Conservation (phyloP, 2,329 filamentous ascomycete species). For the Falciphora oryzae region DNA sequence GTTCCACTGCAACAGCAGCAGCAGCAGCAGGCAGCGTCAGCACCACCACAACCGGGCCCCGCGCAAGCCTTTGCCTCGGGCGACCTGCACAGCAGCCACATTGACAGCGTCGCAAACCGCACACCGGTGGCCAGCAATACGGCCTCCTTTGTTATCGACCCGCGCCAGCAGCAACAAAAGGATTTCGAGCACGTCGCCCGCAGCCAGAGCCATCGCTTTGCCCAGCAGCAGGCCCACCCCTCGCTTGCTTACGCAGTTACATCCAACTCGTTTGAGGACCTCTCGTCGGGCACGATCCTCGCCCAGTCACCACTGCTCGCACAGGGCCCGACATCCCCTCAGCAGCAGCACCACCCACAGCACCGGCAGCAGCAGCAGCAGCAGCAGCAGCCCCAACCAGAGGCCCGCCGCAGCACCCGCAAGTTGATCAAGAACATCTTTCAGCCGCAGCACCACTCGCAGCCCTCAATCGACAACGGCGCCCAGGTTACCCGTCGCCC, state of each 20-base stretch:
- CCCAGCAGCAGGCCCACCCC: slow-evolving; percentile 24
- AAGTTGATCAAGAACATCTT: slow-evolving; percentile 51
- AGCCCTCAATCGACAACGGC: slow-evolving; percentile 34
- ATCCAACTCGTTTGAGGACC: slow-evolving; percentile 37
- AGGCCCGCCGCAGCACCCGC: slow-evolving; percentile 44
- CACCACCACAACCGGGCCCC: slow-evolving; percentile 10
- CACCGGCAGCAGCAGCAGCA: slow-evolving; percentile 13
- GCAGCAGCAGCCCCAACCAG: slow-evolving; percentile 22
- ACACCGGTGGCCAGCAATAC: background rate
- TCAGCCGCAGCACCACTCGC: slow-evolving; percentile 34
- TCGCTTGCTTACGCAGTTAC: slow-evolving; percentile 29
- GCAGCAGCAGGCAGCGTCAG: slow-evolving; percentile 19
- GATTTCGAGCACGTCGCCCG: slow-evolving; percentile 46
- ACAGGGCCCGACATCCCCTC: slow-evolving; percentile 21
- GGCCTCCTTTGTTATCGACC: slow-evolving; percentile 21
- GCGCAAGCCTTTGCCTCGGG: slow-evolving; percentile 11
- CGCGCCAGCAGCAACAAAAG: slow-evolving; percentile 25
- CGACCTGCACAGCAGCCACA: slow-evolving; percentile 2
- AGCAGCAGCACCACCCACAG: slow-evolving; percentile 14
- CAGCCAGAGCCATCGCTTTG: slow-evolving; percentile 43
- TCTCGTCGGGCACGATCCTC: slow-evolving; percentile 25
- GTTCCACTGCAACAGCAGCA: slow-evolving; percentile 16
- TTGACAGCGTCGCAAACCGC: slow-evolving; percentile 4
- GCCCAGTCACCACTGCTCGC: slow-evolving; percentile 20
- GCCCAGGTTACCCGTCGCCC: slow-evolving; percentile 22